Percentiles rank a stretch among this genome's conserved stretches.
phyloP scores from a whole-genome alignment of 2,329 filamentous ascomycete species.

The Aspergillus versicolor region DNA sequence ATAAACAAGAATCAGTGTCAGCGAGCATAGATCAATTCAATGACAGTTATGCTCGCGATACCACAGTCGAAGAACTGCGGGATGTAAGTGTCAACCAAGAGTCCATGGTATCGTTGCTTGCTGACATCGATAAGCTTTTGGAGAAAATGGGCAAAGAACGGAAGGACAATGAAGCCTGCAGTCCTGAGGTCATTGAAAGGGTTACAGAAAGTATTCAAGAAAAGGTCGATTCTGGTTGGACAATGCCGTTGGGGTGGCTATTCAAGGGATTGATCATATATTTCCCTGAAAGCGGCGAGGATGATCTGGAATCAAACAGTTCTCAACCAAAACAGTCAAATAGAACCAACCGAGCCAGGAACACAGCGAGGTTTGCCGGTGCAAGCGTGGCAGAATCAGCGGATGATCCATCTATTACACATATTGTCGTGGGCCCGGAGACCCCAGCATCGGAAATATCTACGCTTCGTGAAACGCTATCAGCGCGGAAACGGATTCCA shows the following conservation, averaged over 20 bases:
- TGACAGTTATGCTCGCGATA: slow-evolving; percentile 78
- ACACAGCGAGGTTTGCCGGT: slow-evolving; percentile 67
- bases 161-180: slow-evolving; percentile 41
- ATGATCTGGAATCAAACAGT: neutral
- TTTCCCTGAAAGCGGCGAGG: slow-evolving; percentile 33
- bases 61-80: slow-evolving; percentile 62
- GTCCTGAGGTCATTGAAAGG: slow-evolving; percentile 51
- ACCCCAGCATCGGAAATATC: slow-evolving; percentile 46
- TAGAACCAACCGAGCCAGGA: slow-evolving; percentile 50
- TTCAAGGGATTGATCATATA: slow-evolving; percentile 50
- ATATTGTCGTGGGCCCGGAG: slow-evolving; percentile 64
- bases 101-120: neutral
- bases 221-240: slow-evolving; percentile 31
- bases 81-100: slow-evolving; percentile 28
- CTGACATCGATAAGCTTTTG: slow-evolving; percentile 33
- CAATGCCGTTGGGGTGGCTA: slow-evolving; percentile 44
- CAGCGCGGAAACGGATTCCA: slow-evolving; percentile 54
- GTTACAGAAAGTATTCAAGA: slow-evolving; percentile 58
- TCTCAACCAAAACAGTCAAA: neutral
- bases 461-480: slow-evolving; percentile 30
- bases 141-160: slow-evolving; percentile 37
- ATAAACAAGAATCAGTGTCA: slow-evolving; percentile 54
- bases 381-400: slow-evolving; percentile 57
- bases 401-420: slow-evolving; percentile 62
- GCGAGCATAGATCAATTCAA: slow-evolving; percentile 72